Percentiles rank a stretch among this genome's conserved stretches.
These are phyloP conservation scores for Tephrocybe sp. DNA, from an alignment of 768 basidiomycete genomes.

Conservation along the genomic window DNA sequence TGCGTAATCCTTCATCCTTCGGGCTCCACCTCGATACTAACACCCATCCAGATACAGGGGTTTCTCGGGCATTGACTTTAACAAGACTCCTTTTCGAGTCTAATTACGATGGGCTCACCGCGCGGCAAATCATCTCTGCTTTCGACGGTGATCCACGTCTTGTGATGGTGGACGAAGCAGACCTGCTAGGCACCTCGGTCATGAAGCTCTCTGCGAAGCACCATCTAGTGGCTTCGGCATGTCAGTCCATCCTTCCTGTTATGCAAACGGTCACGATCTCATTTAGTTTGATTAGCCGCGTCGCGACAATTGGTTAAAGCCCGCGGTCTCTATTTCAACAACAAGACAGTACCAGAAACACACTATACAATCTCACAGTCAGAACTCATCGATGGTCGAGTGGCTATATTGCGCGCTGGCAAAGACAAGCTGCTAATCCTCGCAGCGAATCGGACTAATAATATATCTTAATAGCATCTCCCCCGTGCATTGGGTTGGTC, in stretches of 20 bases:
- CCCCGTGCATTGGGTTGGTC: neutral
- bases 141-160: slow-evolving; percentile 69
- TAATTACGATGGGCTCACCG: slow-evolving; percentile 45
- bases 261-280: neutral
- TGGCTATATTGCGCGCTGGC: slow-evolving; percentile 72
- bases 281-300: slow-evolving; percentile 44
- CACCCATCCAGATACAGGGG: slow-evolving; percentile 32
- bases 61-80: slow-evolving; percentile 39
- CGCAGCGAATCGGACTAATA: slow-evolving; percentile 17
- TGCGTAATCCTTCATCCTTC: slow-evolving; percentile 16
- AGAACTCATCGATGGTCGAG: slow-evolving; percentile 58
- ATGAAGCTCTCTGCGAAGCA: slow-evolving; percentile 61
- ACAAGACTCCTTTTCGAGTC: slow-evolving; percentile 46
- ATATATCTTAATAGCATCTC: too few species aligned
- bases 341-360: slow-evolving; percentile 50
- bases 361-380: slow-evolving; percentile 37
- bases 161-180: slow-evolving; percentile 44
- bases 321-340: slow-evolving; percentile 77
- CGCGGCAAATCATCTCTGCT: slow-evolving; percentile 58
- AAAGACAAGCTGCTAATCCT: slow-evolving; percentile 71
- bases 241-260: slow-evolving; percentile 40
- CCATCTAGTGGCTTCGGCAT: slow-evolving; percentile 60
- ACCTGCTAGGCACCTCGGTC: slow-evolving; percentile 55
- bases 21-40: neutral
- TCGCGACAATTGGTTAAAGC: slow-evolving; percentile 61